Base-by-base conservation (phyloP, 1,284 basidiomycete genomes). In the Coniferiporia weirii region DNA sequence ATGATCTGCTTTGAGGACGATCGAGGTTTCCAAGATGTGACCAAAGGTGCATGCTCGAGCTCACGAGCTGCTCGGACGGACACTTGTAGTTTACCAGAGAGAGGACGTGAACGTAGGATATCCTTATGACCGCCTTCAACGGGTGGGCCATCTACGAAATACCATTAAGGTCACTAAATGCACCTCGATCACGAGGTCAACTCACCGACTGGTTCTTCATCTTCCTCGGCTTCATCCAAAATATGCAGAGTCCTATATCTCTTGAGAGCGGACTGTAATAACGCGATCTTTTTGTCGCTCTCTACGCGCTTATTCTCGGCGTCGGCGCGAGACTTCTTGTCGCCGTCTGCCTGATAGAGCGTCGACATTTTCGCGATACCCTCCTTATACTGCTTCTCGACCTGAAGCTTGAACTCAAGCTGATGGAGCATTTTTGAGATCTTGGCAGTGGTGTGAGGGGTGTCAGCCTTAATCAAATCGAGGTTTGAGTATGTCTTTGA, bases 331-430 rank as follows among this genome's bases (percentile, higher is more conserved):
- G 93, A 89, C 70, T 92, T 91, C 79, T 96, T 95, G 76, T 99
- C 96, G 52, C 95, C 95, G 68, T 98, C 96, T 8, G 90, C 91
- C 68, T 94, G 87, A 73, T 96, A 97, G 48, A 96, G 78, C 70
- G 88, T 91, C 40, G 91, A 92, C 95, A 99, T 99, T 79, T 98
- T 98, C 74, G 99, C 96, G 67, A 98, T 98, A 51, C 97, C 97
- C 69, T 89, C 84, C 79, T 97, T 97, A 80, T 98, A 98, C 75
- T 99, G 95, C 77, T 91, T 87, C 75, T 99, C 97, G 66, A 99
- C 93, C 74, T 96, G 93, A 55, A 98, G 87, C 77, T 99, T 99
- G 84, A 98, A 98, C 73, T 99, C 95, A 65, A 99, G 87, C 75
- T 98, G 95, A 74, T 98, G 95, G 59, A 99, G 84, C 96, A 98